phyloP scores from a whole-genome alignment of 495 filamentous ascomycete genomes.

The Aspergillus asperescens region DNA sequence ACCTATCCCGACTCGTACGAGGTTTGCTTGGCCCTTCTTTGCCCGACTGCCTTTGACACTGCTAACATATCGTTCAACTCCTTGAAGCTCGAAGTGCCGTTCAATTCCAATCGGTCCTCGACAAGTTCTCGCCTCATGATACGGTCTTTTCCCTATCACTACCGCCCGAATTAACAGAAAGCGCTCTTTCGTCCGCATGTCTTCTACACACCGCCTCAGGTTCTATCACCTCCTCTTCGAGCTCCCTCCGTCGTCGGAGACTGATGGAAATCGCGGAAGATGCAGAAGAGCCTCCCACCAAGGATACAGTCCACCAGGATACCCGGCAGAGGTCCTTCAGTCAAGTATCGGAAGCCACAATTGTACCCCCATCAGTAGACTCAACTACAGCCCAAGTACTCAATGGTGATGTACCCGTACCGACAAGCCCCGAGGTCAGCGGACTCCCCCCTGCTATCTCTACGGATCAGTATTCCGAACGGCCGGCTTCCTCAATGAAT shows the following conservation, averaged over 20 bases:
- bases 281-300: conserved; percentile 58
- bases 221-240: conserved; percentile 80
- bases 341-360: conserved; percentile 36
- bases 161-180: conserved; percentile 77
- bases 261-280: conserved; percentile 88
- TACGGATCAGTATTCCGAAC: conserved; percentile 13
- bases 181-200: conserved; percentile 80
- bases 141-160: conserved; percentile 67
- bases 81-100: conserved; percentile 80
- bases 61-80: neutral
- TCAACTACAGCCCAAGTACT: conserved; percentile 17
- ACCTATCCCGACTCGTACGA: conserved; percentile 82
- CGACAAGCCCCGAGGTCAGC: conserved; percentile 18
- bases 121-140: conserved; percentile 84
- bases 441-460: conserved; percentile 15
- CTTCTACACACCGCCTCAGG: conserved; percentile 84
- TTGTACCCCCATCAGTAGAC: conserved; percentile 25
- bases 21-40: conserved; percentile 48
- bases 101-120: conserved; percentile 80
- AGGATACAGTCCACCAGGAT: conserved; percentile 43
- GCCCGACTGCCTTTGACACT: conserved; percentile 2
- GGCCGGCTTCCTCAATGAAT: conserved; percentile 21
- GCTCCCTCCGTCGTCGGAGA: conserved; percentile 66
- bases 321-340: conserved; percentile 32
- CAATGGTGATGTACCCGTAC: conserved; percentile 16